phyloP scores from a whole-genome alignment of 2,329 filamentous ascomycete genomes.

The Colletotrichum echinochloae region DNA sequence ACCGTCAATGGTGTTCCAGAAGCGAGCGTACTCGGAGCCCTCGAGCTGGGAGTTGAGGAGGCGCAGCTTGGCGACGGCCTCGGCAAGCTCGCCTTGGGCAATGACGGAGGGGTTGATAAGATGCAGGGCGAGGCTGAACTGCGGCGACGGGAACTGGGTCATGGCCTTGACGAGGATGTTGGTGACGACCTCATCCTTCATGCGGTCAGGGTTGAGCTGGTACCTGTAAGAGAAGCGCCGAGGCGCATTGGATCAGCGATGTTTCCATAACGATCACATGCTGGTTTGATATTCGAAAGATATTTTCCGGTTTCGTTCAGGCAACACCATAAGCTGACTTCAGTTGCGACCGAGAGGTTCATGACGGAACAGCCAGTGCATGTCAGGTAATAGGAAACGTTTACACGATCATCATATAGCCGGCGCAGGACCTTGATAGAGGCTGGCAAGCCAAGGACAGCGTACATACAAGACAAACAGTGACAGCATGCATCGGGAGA shows the following conservation, averaged over 20 bases:
- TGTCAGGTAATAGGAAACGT: slow-evolving; percentile 99
- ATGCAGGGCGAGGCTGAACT: slow-evolving; percentile 94
- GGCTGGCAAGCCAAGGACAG: slow-evolving; percentile 12
- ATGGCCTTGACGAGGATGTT: slow-evolving; percentile 99
- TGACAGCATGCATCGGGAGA: neutral
- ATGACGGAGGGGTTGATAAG: slow-evolving; percentile 86
- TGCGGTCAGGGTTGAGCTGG: slow-evolving; percentile 99
- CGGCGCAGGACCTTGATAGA: slow-evolving; percentile 37
- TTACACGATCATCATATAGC: slow-evolving; percentile 79
- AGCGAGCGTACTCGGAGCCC: slow-evolving; percentile 87
- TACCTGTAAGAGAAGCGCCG: slow-evolving; percentile 70
- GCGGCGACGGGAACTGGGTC: slow-evolving; percentile 94
- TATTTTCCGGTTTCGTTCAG: slow-evolving; percentile 59
- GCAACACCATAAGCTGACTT: slow-evolving; percentile 74
- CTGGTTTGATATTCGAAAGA: slow-evolving; percentile 61
- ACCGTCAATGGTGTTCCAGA: slow-evolving; percentile 93
- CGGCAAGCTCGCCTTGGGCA: slow-evolving; percentile 79
- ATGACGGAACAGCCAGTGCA: slow-evolving; percentile 65
- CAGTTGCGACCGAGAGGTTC: slow-evolving; percentile 66
- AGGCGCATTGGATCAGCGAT: slow-evolving; percentile 17
- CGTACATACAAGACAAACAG: neutral
- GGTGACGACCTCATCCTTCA: slow-evolving; percentile 96
- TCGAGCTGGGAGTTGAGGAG: slow-evolving; percentile 88
- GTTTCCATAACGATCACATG: neutral
- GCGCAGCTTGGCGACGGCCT: slow-evolving; percentile 90